Evolutionary conservation across 2,329 filamentous ascomycete species (phyloP), one percentile per base, ranked within the genome.

Genomic region (Paecilomyces niveus): DNA sequence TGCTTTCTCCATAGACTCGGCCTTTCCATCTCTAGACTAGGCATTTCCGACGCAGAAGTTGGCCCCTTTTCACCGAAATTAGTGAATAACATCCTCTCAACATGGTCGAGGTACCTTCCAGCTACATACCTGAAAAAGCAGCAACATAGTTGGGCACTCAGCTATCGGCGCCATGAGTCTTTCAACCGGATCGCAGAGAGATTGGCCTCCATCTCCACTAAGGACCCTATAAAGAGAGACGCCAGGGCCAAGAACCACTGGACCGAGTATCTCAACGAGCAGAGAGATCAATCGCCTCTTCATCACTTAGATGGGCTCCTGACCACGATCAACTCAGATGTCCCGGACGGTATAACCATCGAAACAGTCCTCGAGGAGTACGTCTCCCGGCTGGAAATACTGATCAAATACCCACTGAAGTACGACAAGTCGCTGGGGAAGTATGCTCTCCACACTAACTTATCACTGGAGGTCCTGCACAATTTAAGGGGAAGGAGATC

Each of bases 41-140:
- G 29, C 2, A 33, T 61, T 26, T 39, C 49, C 9, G 33, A 58
- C 24, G 29, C 39, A 7, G 54, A 57, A 31, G 60, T 64, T 55
- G 63, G 65, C 9, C 61, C 65, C 1, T 67, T 66, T 55, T 49
- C 39, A 13, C n/a, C 32, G 9, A n/a, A 54, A 18, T 8, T 56
- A 7, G 21, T 57, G 1, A 11, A 62, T 45, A 39, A 13, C 1
- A 49, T 64, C 8, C 50, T 65, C 9, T 13, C 6, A 3, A 33
- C 7, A 1, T 66, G 64, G 64, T 21, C 4, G 8, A n/a, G 24
- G 3, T 63, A 67, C 49, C 56, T 66, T 11, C 61, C 63, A 1
- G 58, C 53, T 21, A 55, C 56, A 7, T 67, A 61, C 50, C 59
- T 67, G 15, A 31, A 55, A 55, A 5, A 18, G 3, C 52, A 35